Base-by-base conservation (phyloP, 805 yeast genomes). In the Pichia kluyveri region DNA sequence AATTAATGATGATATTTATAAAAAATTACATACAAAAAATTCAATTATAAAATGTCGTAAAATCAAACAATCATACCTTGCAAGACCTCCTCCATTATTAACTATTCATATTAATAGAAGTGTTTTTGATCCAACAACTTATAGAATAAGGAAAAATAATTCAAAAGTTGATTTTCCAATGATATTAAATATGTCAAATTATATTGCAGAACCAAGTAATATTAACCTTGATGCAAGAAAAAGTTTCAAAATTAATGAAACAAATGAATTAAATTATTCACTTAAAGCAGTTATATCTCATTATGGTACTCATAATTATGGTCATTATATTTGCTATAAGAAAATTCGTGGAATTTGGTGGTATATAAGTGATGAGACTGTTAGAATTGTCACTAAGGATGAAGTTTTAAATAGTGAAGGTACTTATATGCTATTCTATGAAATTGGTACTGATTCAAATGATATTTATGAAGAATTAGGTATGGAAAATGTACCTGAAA, bases 231-330 rank as follows among this genome's bases (percentile, higher is more conserved):
- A 89, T 67, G 96, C 96, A 0, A 74, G 93, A 59, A 61, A 73
- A 36, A 78, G 87, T 23, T 83, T 90, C 76, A 47, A 44, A 11
- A 23, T 46, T 19, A 47, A 23, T 17, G 17, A 39, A 27, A 41
- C 41, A n/a, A 37, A 31, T 14, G 11, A 12, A 3, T 62, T 83
- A 41, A 68, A 73, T 4, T 91, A 91, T 63, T 73, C 80, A 38
- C 72, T 91, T 52, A 86, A 86, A 60, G 86, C 96, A 0, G 93
- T 86, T 1, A 86, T 91, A 41, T 82, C 91, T 1, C 99, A 91
- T 65, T 90, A 83, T 62, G 99, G 99, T 43, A 85, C 96, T 1
- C 97, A 93, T 58, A 89, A 91, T 58, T 93, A 88, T 62, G 99
- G 99, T n/a, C 99, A 91, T 65, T 91, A 91, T 61, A 86, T 91